Conservation (phyloP, 2,329 filamentous ascomycete genomes). For the Geosmithia morbida region DNA sequence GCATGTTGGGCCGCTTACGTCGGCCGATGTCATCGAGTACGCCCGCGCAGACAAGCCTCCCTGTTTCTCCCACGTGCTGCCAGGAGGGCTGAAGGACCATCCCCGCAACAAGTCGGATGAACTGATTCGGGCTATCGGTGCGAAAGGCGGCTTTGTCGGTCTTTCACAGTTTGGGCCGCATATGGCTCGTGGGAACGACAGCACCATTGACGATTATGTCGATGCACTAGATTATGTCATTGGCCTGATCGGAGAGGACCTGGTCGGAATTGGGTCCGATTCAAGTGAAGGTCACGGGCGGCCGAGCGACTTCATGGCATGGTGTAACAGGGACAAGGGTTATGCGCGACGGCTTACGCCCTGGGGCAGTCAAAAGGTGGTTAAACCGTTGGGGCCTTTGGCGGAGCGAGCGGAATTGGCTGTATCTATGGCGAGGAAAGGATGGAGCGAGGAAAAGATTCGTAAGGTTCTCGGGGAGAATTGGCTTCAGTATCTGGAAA, state of each 20-base stretch:
- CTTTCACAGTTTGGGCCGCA: conserved; percentile 22
- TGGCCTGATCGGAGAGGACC: conserved; percentile 17
- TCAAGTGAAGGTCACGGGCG: conserved; percentile 21
- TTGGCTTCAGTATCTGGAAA: conserved; percentile 20
- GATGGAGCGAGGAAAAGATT: conserved; percentile 21
- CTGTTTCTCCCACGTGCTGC: conserved; percentile 22
- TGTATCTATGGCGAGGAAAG: conserved; percentile 19
- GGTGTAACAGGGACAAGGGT: conserved; percentile 25
- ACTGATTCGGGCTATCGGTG: conserved; percentile 18
- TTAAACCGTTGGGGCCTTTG: conserved; percentile 21
- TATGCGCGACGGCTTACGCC: conserved; percentile 20
- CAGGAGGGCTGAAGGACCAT: conserved; percentile 18
- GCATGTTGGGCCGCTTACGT: conserved; percentile 18
- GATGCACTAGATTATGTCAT: conserved; percentile 22
- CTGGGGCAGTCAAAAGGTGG: conserved; percentile 23
- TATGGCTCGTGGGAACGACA: conserved; percentile 22
- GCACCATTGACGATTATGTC: conserved; percentile 24
- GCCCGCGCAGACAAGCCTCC: conserved; percentile 20
- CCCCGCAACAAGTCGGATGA: conserved; percentile 21
- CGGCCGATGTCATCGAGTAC: conserved; percentile 17
- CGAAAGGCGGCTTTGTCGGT: conserved; percentile 21
- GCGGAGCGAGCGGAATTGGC: conserved; percentile 18
- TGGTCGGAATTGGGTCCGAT: conserved; percentile 21
- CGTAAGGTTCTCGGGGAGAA: conserved; percentile 22
- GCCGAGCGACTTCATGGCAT: conserved; percentile 22